These are phyloP conservation scores for Trypanosoma melophagium DNA, from an alignment of 208 protist genomes.

Conservation along the genomic window DNA sequence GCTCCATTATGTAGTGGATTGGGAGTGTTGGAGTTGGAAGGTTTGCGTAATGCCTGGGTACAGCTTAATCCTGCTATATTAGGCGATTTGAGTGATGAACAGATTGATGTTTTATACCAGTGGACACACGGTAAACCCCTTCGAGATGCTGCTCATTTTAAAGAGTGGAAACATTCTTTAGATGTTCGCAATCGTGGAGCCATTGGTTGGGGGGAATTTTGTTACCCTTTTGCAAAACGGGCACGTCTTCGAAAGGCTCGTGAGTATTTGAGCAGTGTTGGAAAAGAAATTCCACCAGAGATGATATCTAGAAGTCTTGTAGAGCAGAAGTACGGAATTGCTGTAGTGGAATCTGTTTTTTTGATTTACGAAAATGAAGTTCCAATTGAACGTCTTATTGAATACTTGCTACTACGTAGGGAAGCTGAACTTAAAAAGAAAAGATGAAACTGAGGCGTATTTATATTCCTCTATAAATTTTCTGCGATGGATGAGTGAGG, in stretches of 20 bases:
- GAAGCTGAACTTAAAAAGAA: constrained; percentile 7
- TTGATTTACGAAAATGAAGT: constrained; percentile 45
- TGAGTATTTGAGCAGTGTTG: constrained; percentile 11
- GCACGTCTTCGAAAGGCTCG: constrained; percentile 33
- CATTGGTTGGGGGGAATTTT: constrained; percentile 66
- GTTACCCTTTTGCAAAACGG: constrained; percentile 57
- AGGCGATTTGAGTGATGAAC: constrained; percentile 37
- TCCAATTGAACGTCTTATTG: constrained; percentile 45
- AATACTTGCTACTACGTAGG: constrained; percentile 8
- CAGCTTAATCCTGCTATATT: constrained; percentile 41
- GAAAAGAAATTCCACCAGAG: constrained; percentile 37
- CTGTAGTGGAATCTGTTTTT: constrained; percentile 28
- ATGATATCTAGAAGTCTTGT: constrained; percentile 31
- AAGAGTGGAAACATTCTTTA: constrained; percentile 40
- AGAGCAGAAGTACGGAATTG: constrained; percentile 30
- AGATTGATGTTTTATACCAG: constrained; percentile 49
- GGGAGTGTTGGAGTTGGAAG: constrained; percentile 38
- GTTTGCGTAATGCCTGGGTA: constrained; percentile 50
- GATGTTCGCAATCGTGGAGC: constrained; percentile 27
- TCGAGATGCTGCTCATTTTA: constrained; percentile 19
- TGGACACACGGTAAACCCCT: constrained; percentile 43
- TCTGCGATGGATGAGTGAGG: no score
- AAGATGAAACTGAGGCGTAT: no score
- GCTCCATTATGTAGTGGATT: constrained; percentile 32
- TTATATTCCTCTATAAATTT: no score